phyloP scores from a whole-genome alignment of 805 yeast species.

The Metschnikowia kunwiensis region DNA sequence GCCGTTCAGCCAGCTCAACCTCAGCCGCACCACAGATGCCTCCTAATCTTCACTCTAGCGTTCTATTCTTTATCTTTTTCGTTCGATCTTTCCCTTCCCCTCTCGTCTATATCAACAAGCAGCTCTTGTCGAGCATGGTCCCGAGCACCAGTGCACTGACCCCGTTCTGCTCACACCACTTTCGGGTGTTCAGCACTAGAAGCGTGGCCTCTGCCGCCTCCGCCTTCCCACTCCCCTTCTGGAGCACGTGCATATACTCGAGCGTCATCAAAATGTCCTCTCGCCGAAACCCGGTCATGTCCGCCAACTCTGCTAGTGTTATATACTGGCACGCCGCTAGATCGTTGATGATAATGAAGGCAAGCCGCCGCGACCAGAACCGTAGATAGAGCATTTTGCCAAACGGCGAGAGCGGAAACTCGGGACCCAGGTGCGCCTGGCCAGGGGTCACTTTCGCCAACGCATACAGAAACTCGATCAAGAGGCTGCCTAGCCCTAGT shows the following conservation, averaged over 20 bases:
- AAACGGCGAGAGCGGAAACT: constrained; percentile 79
- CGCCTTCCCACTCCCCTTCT: not conserved
- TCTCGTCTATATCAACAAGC: constrained; percentile 22
- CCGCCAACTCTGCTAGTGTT: constrained; percentile 49
- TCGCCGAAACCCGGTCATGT: constrained; percentile 58
- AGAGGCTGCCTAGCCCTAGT: constrained; percentile 67
- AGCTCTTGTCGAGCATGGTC: constrained; percentile 29
- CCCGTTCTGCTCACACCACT: constrained; percentile 30
- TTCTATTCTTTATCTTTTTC: not conserved
- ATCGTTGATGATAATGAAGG: constrained; percentile 19
- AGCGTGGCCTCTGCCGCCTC: constrained; percentile 2
- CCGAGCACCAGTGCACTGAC: constrained; percentile 26
- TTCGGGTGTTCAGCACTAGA: constrained; percentile 12
- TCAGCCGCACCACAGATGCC: too few relatives aligned
- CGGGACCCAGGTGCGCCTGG: constrained; percentile 78
- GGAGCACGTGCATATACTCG: constrained; percentile 46
- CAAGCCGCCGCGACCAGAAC: constrained; percentile 63
- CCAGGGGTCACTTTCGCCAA: constrained; percentile 57
- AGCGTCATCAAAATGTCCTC: constrained; percentile 61
- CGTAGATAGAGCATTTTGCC: constrained; percentile 70
- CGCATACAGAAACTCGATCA: constrained; percentile 81
- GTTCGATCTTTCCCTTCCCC: not conserved
- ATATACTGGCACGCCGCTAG: constrained; percentile 18
- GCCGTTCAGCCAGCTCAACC: too few relatives aligned
- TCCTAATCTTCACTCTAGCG: not conserved